Percentiles rank a stretch among this genome's conserved stretches.
phyloP scores from a whole-genome alignment of 805 yeast genomes.

The Saccharomycopsis oosterbeekiorum region DNA sequence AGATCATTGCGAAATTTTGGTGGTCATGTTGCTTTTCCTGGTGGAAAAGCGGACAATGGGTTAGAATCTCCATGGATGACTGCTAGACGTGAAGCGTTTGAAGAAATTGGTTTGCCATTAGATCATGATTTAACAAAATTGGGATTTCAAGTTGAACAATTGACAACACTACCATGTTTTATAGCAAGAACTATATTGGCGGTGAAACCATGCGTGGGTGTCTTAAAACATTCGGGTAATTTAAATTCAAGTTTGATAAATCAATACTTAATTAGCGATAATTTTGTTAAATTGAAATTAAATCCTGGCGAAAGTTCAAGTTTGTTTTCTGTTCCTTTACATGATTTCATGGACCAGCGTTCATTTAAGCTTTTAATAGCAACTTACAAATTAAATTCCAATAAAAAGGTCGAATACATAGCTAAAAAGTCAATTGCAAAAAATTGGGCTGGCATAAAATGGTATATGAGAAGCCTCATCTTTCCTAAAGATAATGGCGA shows the following conservation, averaged over 20 bases:
- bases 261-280: slow-evolving; percentile 21
- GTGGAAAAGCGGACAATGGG: slow-evolving; percentile 76
- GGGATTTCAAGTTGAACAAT: slow-evolving; percentile 51
- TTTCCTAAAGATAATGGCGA: slow-evolving; percentile 42
- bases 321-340: slow-evolving; percentile 59
- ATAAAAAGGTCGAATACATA: slow-evolving; percentile 25
- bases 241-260: slow-evolving; percentile 4
- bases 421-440: slow-evolving; percentile 27
- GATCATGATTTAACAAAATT: slow-evolving; percentile 37
- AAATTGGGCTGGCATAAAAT: slow-evolving; percentile 65
- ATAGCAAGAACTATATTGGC: slow-evolving; percentile 73
- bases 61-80: slow-evolving; percentile 60
- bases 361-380: slow-evolving; percentile 2
- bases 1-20: slow-evolving; percentile 61
- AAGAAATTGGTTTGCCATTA: slow-evolving; percentile 69
- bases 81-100: slow-evolving; percentile 76
- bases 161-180: slow-evolving; percentile 65
- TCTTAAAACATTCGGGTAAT: slow-evolving; percentile 31
- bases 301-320: slow-evolving; percentile 74
- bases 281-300: slow-evolving; percentile 34
- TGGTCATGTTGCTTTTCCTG: slow-evolving; percentile 89
- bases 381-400: slow-evolving; percentile 10
- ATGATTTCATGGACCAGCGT: slow-evolving; percentile 38
- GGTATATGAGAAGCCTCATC: slow-evolving; percentile 53
- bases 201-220: slow-evolving; percentile 73